Base-by-base conservation (phyloP, 2,329 filamentous ascomycete genomes). In the Ophiostoma sp. region DNA sequence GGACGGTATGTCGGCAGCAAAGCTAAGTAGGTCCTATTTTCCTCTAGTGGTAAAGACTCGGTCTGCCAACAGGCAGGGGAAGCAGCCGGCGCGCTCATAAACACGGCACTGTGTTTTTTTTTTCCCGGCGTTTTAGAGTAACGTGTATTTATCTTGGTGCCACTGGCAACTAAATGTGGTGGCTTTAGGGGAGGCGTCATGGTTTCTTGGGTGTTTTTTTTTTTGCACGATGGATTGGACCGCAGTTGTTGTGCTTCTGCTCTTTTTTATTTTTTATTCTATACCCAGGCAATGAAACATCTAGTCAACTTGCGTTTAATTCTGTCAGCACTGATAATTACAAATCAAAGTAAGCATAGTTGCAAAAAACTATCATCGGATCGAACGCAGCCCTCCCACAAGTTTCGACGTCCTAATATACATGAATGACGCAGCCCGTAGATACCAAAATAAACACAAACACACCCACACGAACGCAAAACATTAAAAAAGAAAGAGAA, bases 1-100 rank as follows among this genome's bases (percentile, higher is more conserved):
- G 7, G 35, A 31, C 73, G 76, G 27, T 83, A 83, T 71, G 69
- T 66, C 31, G 52, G 70, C 31, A 80, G 33, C 75, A 35, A 85
- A 82, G 74, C 82, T 81, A 0, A 68, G 71, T 0, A 87, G 84
- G 69, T 84, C 85, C 1, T 83, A 80, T 71, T 89, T 86, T 77
- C 82, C 84, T 4, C 81, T 90, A 5, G 84, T 89, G 76, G 79
- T 90, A 70, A 90, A 90, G 79, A 75, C 89, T 64, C 86, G 86
- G 83, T 88, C 85, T 3, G 80, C 79, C 3, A 85, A 82, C 41
- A 83, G 82, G 67, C 83, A 85, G 71, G 86, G 85, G 3, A 85
- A 86, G 75, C 77, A 79, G 64, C 77, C 41, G 3, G n/a, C 15
- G 41, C 41, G 27, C n/a, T 20, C 39, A 6, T 44, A 15, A 35